A percentile compares a stretch with the other conserved stretches of the same genome.
phyloP scores from a whole-genome alignment of 257 asterid species.

The Voacanga thouarsii region DNA sequence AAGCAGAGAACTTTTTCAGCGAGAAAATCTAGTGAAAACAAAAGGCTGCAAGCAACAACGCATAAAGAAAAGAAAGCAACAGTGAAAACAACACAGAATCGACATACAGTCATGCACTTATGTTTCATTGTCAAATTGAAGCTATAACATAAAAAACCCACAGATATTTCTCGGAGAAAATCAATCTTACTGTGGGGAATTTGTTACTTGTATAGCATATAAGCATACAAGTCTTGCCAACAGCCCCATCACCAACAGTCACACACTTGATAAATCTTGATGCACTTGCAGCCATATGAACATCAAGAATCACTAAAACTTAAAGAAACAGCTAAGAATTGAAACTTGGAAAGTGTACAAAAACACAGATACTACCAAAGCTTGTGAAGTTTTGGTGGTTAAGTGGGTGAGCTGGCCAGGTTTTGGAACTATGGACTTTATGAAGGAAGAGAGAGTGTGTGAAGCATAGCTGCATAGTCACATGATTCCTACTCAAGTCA shows the following conservation, averaged over 20 bases:
- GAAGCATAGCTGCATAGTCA: slow-evolving; percentile 35
- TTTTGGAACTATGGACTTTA: slow-evolving; percentile 12
- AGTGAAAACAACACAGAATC: background rate
- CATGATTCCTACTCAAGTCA: slow-evolving; percentile 50
- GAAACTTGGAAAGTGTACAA: slow-evolving; percentile 8
- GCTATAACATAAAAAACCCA: slow-evolving; percentile 17
- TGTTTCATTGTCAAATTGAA: slow-evolving; percentile 5
- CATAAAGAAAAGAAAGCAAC: background rate
- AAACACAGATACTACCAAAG: slow-evolving; percentile 20
- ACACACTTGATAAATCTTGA: slow-evolving; percentile 97
- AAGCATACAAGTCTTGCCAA: slow-evolving; percentile 98
- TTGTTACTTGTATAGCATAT: slow-evolving; percentile 97
- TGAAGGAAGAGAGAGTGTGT: slow-evolving; percentile 20
- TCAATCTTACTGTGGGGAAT: slow-evolving; percentile 79
- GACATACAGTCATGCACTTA: background rate
- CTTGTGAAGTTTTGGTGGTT: slow-evolving; percentile 24
- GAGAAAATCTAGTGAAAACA: slow-evolving; percentile 11
- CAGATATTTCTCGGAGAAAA: slow-evolving; percentile 19
- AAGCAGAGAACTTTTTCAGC: slow-evolving; percentile 6
- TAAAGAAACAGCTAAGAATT: slow-evolving; percentile 8
- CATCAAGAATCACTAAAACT: slow-evolving; percentile 19
- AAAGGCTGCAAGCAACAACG: slow-evolving; percentile 20
- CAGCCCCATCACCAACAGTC: slow-evolving; percentile 99
- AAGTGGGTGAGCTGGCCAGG: slow-evolving; percentile 38
- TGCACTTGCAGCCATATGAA: slow-evolving; percentile 72